A percentile compares a stretch with the other conserved stretches of the same genome.
Conservation (phyloP, 257 asterid genomes). For the Capsicum pubescens region DNA sequence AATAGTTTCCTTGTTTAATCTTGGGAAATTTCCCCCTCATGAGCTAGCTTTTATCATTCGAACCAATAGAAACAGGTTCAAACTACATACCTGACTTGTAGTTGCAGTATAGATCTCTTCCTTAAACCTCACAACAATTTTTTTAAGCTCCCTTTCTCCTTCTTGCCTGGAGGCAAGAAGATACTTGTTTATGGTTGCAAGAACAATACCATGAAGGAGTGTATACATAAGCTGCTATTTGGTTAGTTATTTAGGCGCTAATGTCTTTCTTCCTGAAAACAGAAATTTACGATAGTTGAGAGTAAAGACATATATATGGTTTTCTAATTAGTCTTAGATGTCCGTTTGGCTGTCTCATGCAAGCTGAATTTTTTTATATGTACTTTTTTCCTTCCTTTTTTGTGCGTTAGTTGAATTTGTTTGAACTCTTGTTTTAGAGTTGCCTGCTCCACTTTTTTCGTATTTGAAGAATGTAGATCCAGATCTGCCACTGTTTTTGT, state of each 20-base stretch:
- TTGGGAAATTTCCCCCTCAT: no score
- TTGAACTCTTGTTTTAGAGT: conserved; percentile 48
- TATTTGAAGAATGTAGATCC: conserved; percentile 74
- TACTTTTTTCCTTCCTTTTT: neutral
- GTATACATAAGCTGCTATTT: conserved; percentile 42
- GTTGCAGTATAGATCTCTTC: no score
- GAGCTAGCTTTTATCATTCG: conserved; percentile 15
- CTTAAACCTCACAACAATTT: no score
- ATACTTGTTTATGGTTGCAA: conserved; percentile 38
- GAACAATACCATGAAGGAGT: conserved; percentile 42
- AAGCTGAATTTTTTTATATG: neutral
- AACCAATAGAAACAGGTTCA: no score
- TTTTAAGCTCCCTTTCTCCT: no score
- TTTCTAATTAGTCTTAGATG: neutral
- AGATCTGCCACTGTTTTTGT: conserved; percentile 15
- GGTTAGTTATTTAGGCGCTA: conserved; percentile 38
- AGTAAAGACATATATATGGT: neutral
- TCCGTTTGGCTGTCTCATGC: neutral
- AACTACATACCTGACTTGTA: no score
- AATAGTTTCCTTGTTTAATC: no score
- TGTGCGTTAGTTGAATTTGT: neutral
- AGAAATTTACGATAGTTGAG: neutral
- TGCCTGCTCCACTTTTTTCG: conserved; percentile 62
- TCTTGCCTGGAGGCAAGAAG: no score
- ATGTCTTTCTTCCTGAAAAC: neutral